phyloP scores from a whole-genome alignment of 78 protist species.

The Dictyostelium brefeldianum region DNA sequence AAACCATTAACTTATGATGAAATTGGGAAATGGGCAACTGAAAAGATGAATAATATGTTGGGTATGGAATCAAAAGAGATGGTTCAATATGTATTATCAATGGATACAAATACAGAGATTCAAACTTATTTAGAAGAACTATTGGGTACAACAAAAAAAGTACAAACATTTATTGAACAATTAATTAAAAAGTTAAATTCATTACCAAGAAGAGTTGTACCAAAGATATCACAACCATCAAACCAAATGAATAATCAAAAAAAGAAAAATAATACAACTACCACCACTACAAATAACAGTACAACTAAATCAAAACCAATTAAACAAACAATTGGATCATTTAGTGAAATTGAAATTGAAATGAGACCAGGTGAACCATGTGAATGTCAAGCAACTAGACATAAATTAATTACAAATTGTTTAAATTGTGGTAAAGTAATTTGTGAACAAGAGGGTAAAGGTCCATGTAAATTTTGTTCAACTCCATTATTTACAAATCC shows the following conservation, averaged over 20 bases:
- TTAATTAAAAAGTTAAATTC: constrained; percentile 40
- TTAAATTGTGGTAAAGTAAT: constrained; percentile 86
- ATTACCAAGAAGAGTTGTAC: constrained; percentile 51
- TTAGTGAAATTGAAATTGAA: constrained; percentile 43
- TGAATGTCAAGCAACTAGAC: constrained; percentile 85
- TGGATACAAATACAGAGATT: constrained; percentile 23
- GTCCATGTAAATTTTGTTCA: constrained; percentile 87
- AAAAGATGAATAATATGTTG: constrained; percentile 40
- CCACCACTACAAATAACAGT: background rate
- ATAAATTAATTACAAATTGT: constrained; percentile 80
- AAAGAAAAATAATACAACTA: background rate
- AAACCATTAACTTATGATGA: constrained; percentile 47
- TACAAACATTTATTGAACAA: constrained; percentile 20
- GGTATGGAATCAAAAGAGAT: constrained; percentile 43
- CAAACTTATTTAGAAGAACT: constrained; percentile 28
- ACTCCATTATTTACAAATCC: constrained; percentile 38
- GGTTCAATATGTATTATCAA: background rate
- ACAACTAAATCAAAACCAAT: background rate
- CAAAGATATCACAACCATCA: constrained; percentile 1
- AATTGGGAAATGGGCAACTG: constrained; percentile 51
- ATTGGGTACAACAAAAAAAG: constrained; percentile 19
- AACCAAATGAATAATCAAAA: background rate
- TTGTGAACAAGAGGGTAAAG: constrained; percentile 88
- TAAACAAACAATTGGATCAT: constrained; percentile 34
- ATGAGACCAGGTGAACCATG: constrained; percentile 69